Evolutionary conservation across 345 rosid genomes (phyloP).

Genomic region (Mercurialis annua): DNA sequence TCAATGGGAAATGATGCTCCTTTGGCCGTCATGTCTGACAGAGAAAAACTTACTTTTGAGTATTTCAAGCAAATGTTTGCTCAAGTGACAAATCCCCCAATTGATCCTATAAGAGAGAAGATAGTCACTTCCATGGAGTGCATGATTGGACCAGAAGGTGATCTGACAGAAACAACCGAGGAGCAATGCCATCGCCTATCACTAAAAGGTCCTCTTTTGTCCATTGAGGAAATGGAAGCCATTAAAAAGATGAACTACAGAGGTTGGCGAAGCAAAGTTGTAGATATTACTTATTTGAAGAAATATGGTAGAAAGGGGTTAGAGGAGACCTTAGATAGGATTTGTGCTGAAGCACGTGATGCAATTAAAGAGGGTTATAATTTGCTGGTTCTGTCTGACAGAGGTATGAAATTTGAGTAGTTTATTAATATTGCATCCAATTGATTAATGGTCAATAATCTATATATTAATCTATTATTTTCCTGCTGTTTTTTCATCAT

Average conservation of each 20-base stretch:
- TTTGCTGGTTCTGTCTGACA: conserved; percentile 83
- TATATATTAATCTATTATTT: conserved; percentile 6
- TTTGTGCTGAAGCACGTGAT: conserved; percentile 78
- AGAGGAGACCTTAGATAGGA: conserved; percentile 82
- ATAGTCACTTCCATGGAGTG: conserved; percentile 99
- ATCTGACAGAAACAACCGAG: conserved; percentile 94
- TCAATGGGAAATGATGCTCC: conserved; percentile 99
- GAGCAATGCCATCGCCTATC: conserved; percentile 98
- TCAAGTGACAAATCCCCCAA: conserved; percentile 99
- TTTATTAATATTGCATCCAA: not conserved
- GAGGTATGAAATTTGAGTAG: conserved; percentile 55
- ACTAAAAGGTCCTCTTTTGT: conserved; percentile 77
- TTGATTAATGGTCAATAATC: not conserved
- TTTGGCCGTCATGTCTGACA: conserved; percentile 89
- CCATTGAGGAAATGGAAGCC: conserved; percentile 78
- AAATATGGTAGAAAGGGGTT: conserved; percentile 79
- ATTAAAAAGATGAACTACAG: conserved; percentile 83
- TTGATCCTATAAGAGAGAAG: conserved; percentile 98
- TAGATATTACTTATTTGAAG: conserved; percentile 87
- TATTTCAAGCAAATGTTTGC: conserved; percentile 99
- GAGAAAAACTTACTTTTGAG: conserved; percentile 87
- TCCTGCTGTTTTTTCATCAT: not conserved
- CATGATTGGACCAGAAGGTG: conserved; percentile 99
- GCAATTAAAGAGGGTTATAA: conserved; percentile 89
- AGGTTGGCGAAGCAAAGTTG: conserved; percentile 87